A percentile compares a stretch with the other conserved stretches of the same genome.
Conservation (phyloP, 495 filamentous ascomycete species). For the Penicillium soppii region DNA sequence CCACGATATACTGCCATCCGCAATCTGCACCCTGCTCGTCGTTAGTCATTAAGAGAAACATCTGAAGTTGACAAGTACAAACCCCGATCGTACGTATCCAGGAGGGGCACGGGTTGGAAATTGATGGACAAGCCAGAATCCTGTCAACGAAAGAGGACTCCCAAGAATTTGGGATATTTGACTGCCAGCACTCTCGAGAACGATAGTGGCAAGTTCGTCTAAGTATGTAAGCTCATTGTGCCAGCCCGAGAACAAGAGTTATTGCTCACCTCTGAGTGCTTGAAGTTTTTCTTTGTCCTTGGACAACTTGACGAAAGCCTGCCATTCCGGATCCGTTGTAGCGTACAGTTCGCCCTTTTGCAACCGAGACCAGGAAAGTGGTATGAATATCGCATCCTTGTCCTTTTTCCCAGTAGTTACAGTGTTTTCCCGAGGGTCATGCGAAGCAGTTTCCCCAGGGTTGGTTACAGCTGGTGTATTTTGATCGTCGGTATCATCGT, state of each 20-base stretch:
- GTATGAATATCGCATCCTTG: slow-evolving; percentile 58
- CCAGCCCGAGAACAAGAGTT: not conserved
- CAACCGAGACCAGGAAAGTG: slow-evolving; percentile 55
- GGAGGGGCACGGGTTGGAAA: slow-evolving; percentile 60
- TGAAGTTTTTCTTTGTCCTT: slow-evolving; percentile 47
- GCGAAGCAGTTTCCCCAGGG: not conserved
- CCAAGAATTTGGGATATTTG: slow-evolving; percentile 46
- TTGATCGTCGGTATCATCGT: slow-evolving; percentile 28
- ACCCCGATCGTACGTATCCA: slow-evolving; percentile 61
- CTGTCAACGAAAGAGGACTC: slow-evolving; percentile 42
- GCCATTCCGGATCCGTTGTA: slow-evolving; percentile 68
- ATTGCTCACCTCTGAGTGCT: slow-evolving; percentile 49
- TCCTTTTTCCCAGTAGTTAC: slow-evolving; percentile 26
- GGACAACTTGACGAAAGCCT: slow-evolving; percentile 59
- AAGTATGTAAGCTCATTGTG: slow-evolving; percentile 14
- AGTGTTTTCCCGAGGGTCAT: not conserved
- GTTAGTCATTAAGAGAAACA: slow-evolving; percentile 11
- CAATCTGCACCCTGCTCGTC: slow-evolving; percentile 50
- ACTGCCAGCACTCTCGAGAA: slow-evolving; percentile 32
- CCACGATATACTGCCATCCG: slow-evolving; percentile 51
- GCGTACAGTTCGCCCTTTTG: slow-evolving; percentile 54
- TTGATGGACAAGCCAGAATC: slow-evolving; percentile 58
- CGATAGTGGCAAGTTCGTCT: slow-evolving; percentile 54
- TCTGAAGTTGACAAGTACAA: slow-evolving; percentile 15
- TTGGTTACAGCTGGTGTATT: slow-evolving; percentile 12